These are phyloP conservation scores for Phellinidium pouzarii DNA, from an alignment of 1,284 basidiomycete genomes.

Conservation along the genomic window DNA sequence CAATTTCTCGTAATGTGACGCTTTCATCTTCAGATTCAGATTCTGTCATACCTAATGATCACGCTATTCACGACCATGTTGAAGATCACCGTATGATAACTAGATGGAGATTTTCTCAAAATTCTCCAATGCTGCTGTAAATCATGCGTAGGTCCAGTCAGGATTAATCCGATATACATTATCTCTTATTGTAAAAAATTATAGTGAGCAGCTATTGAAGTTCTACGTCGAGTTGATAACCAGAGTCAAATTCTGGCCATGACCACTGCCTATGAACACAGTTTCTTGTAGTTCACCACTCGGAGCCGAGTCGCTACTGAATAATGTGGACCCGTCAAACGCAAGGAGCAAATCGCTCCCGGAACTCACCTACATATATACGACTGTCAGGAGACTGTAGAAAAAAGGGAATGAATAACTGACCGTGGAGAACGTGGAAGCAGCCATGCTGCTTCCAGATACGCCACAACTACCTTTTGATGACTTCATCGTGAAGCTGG, in stretches of 20 bases:
- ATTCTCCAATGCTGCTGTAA: too few relatives aligned
- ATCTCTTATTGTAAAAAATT: too few relatives aligned
- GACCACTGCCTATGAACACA: conserved; percentile 43
- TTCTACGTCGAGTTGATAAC: conserved; percentile 30
- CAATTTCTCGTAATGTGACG: neutral
- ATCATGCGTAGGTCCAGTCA: too few relatives aligned
- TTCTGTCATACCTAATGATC: neutral
- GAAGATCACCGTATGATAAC: too few relatives aligned
- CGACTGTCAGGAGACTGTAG: neutral
- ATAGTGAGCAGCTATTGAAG: too few relatives aligned
- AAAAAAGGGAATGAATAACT: conserved; percentile 20
- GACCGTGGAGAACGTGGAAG: conserved; percentile 46
- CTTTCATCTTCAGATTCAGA: neutral
- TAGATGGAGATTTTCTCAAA: too few relatives aligned
- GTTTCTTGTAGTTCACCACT: conserved; percentile 45
- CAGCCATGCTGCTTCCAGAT: conserved; percentile 37
- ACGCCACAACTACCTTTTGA: conserved; percentile 46
- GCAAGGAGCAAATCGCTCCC: conserved; percentile 43
- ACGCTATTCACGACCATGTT: neutral
- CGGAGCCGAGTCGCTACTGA: conserved; percentile 45
- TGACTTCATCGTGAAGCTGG: conserved; percentile 44
- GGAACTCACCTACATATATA: conserved; percentile 41
- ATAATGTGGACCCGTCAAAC: conserved; percentile 44
- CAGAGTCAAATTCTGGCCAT: conserved; percentile 39
- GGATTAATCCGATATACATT: too few relatives aligned